Base-by-base conservation (phyloP, 176 grass and related monocot genomes). In the Hyparrhenia diplandra region DNA sequence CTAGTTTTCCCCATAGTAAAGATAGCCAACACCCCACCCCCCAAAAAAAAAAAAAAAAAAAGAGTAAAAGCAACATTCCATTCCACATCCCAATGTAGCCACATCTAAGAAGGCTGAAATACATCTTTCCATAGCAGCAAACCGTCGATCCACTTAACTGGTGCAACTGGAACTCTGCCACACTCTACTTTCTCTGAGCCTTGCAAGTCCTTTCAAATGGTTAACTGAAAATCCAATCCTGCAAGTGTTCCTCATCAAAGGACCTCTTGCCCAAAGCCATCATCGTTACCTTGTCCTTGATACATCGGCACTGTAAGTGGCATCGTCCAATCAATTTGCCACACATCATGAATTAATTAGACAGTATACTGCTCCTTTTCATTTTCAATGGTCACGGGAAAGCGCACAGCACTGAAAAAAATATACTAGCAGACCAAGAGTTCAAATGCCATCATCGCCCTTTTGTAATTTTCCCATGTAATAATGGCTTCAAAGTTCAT, bases 161-260 rank as follows among this genome's bases (percentile, higher is more conserved):
- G 49, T 68, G 51, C 3, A 64, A 17, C 40, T 66, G 57, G 36
- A 85, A 68, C n/a, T 77, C 64, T 25, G 63, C 51, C 29, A 46
- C 67, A 73, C 55, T 82, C 35, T 84, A 74, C 64, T 85, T 71
- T 34, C 25, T 77, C 65, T 37, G 46, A 69, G 69, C 21, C 32
- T 64, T 20, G 63, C 60, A 35, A 57, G 16, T 71, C 72, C 64
- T 71, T 74, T 68, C 29, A 84, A 37, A 62, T 29, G 58, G 73
- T 63, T 58, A 69, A 84, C 43, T 40, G 13, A 71, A 84, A 69
- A 81, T 8, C 43, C 54, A 64, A 64, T 65, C 36, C 5, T 64
- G 41, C 69, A 78, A 81, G 64, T 45, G 52, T 55, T 43, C 78
- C 80, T 46, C 27, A 68, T 42, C 12, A 80, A 52, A 65, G 58